Conservation (phyloP, 73 alveolate genomes). For the Paramecium primaurelia region DNA sequence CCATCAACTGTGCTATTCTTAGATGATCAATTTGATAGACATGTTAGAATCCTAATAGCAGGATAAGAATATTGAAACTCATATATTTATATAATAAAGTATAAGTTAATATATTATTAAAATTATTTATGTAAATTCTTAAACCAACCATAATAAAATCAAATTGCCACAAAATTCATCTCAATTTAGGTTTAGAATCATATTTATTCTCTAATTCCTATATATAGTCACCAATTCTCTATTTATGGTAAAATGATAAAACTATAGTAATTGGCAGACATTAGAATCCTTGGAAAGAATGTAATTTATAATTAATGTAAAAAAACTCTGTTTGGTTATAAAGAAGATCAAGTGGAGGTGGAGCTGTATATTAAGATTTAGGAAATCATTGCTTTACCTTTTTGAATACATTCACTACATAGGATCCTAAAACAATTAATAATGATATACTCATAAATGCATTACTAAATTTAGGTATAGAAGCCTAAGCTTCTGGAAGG, state of each 20-base stretch:
- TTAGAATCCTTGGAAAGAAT: conserved; percentile 92
- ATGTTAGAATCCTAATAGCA: neutral
- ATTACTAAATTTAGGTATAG: conserved; percentile 62
- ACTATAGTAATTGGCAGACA: conserved; percentile 92
- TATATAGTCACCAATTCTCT: conserved; percentile 14
- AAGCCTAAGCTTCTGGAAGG: conserved; percentile 85
- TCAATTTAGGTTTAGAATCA: conserved; percentile 2
- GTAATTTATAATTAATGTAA: conserved; percentile 72
- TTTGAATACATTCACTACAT: conserved; percentile 62
- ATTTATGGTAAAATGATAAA: conserved; percentile 79
- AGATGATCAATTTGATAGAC: conserved; percentile 34
- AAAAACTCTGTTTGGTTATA: conserved; percentile 69
- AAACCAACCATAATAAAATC: conserved; percentile 11
- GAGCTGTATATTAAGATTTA: conserved; percentile 84
- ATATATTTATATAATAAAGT: neutral
- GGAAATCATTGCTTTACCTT: conserved; percentile 86
- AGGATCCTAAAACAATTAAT: conserved; percentile 79
- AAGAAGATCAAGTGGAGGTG: conserved; percentile 90
- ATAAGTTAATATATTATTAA: neutral
- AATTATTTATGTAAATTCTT: neutral
- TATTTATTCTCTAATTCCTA: neutral
- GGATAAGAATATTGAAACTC: neutral
- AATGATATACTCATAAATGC: conserved; percentile 79
- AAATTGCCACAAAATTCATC: neutral
- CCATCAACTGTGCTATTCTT: neutral